Conservation (phyloP, 257 asterid species). For the Gynochthodes officinalis region DNA sequence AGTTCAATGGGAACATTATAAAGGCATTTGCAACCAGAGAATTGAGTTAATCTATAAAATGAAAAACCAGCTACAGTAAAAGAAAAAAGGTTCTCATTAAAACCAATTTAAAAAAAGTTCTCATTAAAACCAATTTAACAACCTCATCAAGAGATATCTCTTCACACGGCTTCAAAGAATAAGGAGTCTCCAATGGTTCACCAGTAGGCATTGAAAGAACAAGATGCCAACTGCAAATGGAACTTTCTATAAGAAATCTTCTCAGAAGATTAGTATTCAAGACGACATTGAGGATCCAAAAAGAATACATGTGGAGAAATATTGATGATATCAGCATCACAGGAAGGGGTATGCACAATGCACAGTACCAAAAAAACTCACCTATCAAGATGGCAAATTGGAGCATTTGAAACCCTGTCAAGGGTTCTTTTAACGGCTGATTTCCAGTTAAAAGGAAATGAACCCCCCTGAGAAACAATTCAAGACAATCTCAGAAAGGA, state of each 20-base stretch:
- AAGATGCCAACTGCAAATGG: constrained; percentile 76
- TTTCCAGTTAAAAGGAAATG: constrained; percentile 94
- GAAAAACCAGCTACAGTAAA: background rate
- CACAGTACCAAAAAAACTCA: constrained; percentile 25
- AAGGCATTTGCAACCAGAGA: background rate
- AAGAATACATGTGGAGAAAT: background rate
- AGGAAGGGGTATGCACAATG: constrained; percentile 10
- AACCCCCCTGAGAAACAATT: constrained; percentile 65
- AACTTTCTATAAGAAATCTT: constrained; percentile 24
- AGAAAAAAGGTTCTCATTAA: background rate
- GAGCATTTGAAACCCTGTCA: constrained; percentile 55
- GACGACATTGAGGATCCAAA: background rate
- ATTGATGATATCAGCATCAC: constrained; percentile 6
- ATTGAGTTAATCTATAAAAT: background rate
- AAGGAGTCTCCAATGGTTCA: constrained; percentile 61
- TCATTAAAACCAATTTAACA: constrained; percentile 3
- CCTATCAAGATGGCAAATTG: constrained; percentile 72
- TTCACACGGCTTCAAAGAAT: constrained; percentile 66
- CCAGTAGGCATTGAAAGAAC: constrained; percentile 87
- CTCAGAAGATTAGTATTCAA: background rate
- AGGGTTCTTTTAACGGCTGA: constrained; percentile 83
- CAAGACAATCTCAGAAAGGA: constrained; percentile 23
- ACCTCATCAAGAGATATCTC: constrained; percentile 80
- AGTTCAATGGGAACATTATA: background rate
- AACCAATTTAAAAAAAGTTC: constrained; percentile 6